These are phyloP conservation scores for Beauveria asiatica DNA, from an alignment of 2,329 filamentous ascomycete genomes.

Conservation along the genomic window DNA sequence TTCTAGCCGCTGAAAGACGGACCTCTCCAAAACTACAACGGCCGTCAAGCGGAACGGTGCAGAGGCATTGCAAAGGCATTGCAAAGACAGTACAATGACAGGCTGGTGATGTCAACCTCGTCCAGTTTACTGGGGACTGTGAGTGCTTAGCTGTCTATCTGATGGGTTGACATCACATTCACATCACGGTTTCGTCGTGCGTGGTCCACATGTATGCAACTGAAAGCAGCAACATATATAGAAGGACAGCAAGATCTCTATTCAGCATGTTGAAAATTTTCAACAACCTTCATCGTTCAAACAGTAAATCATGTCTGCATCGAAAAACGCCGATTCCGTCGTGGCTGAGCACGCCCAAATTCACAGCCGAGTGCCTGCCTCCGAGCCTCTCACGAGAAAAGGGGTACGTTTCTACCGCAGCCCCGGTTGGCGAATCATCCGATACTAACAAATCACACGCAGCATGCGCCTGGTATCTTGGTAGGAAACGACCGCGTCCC, in stretches of 20 bases:
- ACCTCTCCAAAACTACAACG: background rate
- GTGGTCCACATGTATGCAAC: background rate
- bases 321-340: constrained; percentile 42
- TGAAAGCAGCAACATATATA: background rate
- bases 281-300: background rate
- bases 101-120: background rate
- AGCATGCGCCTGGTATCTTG: constrained; percentile 57
- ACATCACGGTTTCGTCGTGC: constrained; percentile 1
- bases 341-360: constrained; percentile 46
- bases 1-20: background rate
- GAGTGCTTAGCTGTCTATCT: background rate
- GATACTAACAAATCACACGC: constrained; percentile 11
- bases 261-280: too few species aligned
- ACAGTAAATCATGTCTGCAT: constrained; percentile 30
- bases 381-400: constrained; percentile 43
- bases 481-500: constrained; percentile 50
- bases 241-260: background rate
- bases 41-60: background rate
- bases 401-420: constrained; percentile 36
- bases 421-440: background rate
- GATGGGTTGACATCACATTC: background rate
- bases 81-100: background rate
- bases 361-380: constrained; percentile 37
- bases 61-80: background rate
- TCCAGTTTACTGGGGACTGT: background rate